Evolutionary conservation across 75 land plant genomes (phyloP).

Genomic region (Pinus albicaulis): DNA sequence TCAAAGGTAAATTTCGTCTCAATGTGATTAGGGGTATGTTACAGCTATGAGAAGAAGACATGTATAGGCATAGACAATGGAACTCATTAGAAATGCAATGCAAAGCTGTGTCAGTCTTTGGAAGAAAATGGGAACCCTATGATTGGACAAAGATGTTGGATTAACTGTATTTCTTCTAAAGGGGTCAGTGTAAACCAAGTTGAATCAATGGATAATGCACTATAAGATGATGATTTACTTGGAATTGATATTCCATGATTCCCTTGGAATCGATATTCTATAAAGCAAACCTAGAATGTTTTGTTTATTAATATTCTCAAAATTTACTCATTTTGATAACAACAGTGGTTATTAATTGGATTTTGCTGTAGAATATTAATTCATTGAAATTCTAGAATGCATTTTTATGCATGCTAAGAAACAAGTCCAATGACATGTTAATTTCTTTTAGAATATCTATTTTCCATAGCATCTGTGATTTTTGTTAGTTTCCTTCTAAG

Average conservation of each 20-base stretch:
- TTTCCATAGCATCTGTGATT: too few species aligned
- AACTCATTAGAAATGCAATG: conserved; percentile 61
- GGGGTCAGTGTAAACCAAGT: conserved; percentile 23
- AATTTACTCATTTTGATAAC: too few species aligned
- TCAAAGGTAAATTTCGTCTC: conserved; percentile 68
- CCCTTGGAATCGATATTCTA: too few species aligned
- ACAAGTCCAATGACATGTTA: too few species aligned
- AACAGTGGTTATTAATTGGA: too few species aligned
- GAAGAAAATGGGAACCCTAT: conserved; percentile 69
- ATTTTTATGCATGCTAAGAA: too few species aligned
- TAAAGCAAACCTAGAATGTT: too few species aligned
- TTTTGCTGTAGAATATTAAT: too few species aligned
- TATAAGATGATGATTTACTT: neutral
- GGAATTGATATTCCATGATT: neutral
- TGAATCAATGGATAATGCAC: neutral
- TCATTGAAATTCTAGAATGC: too few species aligned
- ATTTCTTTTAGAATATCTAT: too few species aligned
- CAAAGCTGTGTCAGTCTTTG: conserved; percentile 52
- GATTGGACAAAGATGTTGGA: conserved; percentile 89
- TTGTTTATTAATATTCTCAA: too few species aligned
- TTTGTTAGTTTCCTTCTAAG: too few species aligned
- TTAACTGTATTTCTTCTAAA: conserved; percentile 38
- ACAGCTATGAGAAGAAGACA: conserved; percentile 69
- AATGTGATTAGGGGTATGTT: conserved; percentile 87
- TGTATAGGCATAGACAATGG: conserved; percentile 51